A percentile compares a stretch with the other conserved stretches of the same genome.
These are phyloP conservation scores for Quillaja saponaria DNA, from an alignment of 306 rosid species.

Conservation along the genomic window DNA sequence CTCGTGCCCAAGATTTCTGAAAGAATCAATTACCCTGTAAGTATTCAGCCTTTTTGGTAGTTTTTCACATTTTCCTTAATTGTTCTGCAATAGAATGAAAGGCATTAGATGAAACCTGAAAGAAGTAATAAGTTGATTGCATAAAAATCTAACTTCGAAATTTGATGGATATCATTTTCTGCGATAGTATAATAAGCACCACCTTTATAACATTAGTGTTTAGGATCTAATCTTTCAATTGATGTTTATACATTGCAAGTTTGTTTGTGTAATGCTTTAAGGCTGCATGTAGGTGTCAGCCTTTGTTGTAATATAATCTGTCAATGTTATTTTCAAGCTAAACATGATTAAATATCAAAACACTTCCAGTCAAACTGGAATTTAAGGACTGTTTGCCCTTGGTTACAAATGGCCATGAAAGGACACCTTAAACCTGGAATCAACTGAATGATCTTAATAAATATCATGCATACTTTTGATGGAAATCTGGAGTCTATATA, in stretches of 20 bases:
- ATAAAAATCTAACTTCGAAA: no score
- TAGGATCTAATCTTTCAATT: no score
- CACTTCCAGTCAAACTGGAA: no score
- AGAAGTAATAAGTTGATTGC: not conserved
- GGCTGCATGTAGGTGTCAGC: no score
- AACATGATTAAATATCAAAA: no score
- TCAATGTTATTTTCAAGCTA: no score
- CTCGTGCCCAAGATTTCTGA: slow-evolving; percentile 1
- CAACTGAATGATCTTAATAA: not conserved
- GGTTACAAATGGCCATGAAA: not conserved
- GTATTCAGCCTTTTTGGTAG: not conserved
- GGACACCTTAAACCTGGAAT: slow-evolving; percentile 4
- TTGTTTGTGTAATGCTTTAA: no score
- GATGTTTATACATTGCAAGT: no score
- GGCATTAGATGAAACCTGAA: not conserved
- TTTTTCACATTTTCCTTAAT: not conserved
- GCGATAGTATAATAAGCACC: not conserved
- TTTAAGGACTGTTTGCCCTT: slow-evolving; percentile 1
- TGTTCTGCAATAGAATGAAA: not conserved
- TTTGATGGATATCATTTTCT: not conserved
- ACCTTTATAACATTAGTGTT: no score
- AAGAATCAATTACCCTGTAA: slow-evolving; percentile 35
- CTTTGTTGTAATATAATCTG: no score
- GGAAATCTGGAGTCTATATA: no score
- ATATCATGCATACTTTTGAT: slow-evolving; percentile 1